phyloP scores from a whole-genome alignment of 495 filamentous ascomycete genomes.

The Extremus antarcticus region DNA sequence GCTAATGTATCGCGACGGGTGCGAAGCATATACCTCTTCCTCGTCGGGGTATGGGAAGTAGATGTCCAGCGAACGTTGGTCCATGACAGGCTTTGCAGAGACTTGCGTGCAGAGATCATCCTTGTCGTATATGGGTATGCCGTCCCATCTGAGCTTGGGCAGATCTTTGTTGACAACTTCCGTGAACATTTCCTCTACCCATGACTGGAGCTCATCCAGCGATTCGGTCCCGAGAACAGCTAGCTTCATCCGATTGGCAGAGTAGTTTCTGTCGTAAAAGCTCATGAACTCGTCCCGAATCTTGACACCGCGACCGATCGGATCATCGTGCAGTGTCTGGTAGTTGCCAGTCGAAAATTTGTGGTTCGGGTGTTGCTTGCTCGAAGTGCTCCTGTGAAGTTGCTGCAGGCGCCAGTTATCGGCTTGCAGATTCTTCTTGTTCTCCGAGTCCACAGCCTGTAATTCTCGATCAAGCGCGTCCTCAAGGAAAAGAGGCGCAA shows the following conservation, averaged over 20 bases:
- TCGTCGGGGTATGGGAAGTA: constrained; percentile 86
- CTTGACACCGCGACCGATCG: constrained; percentile 70
- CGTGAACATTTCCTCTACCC: constrained; percentile 81
- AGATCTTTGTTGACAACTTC: constrained; percentile 77
- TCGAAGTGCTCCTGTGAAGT: constrained; percentile 81
- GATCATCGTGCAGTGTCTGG: constrained; percentile 75
- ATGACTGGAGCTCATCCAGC: constrained; percentile 78
- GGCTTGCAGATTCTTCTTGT: constrained; percentile 98
- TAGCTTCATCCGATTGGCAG: constrained; percentile 92
- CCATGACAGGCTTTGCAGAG: constrained; percentile 96
- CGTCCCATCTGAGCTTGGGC: constrained; percentile 69
- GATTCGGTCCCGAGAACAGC: constrained; percentile 80
- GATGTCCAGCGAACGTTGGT: constrained; percentile 71
- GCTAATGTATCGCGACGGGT: constrained; percentile 81
- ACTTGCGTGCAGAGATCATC: constrained; percentile 65
- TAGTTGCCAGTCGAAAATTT: constrained; percentile 94
- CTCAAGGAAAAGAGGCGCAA: constrained; percentile 78
- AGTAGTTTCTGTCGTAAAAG: constrained; percentile 85
- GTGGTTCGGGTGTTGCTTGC: constrained; percentile 82
- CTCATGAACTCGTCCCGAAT: constrained; percentile 90
- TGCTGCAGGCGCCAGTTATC: constrained; percentile 90
- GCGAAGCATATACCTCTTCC: constrained; percentile 67
- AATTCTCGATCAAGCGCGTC: constrained; percentile 88
- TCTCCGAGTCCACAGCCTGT: constrained; percentile 90
- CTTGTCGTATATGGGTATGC: constrained; percentile 54